Base-by-base conservation (phyloP, 768 basidiomycete genomes). In the Xerocomellus amylosporus region DNA sequence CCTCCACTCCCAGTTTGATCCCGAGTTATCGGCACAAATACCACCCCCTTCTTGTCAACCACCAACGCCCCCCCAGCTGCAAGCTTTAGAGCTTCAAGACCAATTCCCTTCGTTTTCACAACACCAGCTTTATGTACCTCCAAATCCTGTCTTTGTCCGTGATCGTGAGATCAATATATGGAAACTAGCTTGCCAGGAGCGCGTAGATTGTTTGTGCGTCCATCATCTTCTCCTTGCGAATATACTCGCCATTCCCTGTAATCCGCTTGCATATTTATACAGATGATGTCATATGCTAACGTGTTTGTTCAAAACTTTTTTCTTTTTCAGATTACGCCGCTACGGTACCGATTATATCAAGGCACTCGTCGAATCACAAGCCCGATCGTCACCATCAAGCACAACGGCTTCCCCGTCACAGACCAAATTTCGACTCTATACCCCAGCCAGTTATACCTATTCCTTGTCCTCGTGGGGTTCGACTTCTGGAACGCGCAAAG, bases 151-250 rank as follows among this genome's bases (percentile, higher is more conserved):
- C 28, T 59, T 66, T 45, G 64, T 62, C 50, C 70, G 69, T 26
- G 70, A 72, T 61, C 61, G 69, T 20, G 69, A 70, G 42, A 64
- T 72, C 60, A 70, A 70, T 51, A 70, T 70, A 47, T 70, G 69
- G 69, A 70, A 70, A 55, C 58, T 70, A 15, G 69, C 69, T 14
- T 70, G 69, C 46, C 69, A 72, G 56, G 69, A 70, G 56, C 66
- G 69, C 41, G 69, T 70, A 55, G 69, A 70, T 49, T 70, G 56
- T 56, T 45, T 70, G 69, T 70, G 41, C 59, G 69, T 68, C 24
- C 57, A 53, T 41, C 51, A 39, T 8, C 48, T 59, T 47, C 30
- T 33, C 39, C 39, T 51, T 46, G 51, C 46, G 49, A 42, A 46
- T 46, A 51, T 26, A 22, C 49, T 51, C 33, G 28, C 20, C 28